Evolutionary conservation across 257 asterid species (phyloP), one percentile per base, ranked within the genome.

Genomic region (Penstemon davidsonii): DNA sequence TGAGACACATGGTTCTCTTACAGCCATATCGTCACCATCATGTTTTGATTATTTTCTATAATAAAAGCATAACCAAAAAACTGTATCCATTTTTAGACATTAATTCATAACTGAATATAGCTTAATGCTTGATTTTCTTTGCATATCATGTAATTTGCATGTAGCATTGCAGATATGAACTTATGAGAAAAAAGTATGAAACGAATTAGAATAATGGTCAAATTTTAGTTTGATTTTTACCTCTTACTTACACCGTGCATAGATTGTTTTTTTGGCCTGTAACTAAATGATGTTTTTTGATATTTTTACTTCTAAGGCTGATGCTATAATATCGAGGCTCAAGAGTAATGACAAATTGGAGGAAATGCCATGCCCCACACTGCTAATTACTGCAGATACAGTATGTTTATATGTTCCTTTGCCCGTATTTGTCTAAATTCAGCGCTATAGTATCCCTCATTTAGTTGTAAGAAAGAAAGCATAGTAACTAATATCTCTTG

Each of bases 361-460:
- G 78, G 80, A 77, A 57, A 58, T 63, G 58, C 62, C 66, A 37
- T 72, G 60, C n/a, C 85, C 96, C 57, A 78, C 85, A 46, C 78
- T 92, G 72, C 75, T 92, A 75, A 83, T 92, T 52, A 91, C 98
- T 69, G 96, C 96, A 74, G 98, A 92, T 68, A 85, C 96, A 68
- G 98, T 89, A 88, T 76, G 87, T 72, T 74, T 54, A 55, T 38
- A 64, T 63, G 11, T 46, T 54, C 59, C 60, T 39, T 74, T 12
- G 33, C 67, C 11, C 13, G 25, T 9, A n/a, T 62, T 19, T 59
- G 13, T 58, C n/a, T 49, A 3, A 7, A 12, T 7, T n/a, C 15
- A 2, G 0, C 15, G 10, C 15, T 4, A 49, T 49, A 11, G 0
- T 9, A 8, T 49, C 15, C 15, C 54, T 6, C 54, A 10, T 49